phyloP scores from a whole-genome alignment of 257 asterid species.

The Solanum ossicruentum region DNA sequence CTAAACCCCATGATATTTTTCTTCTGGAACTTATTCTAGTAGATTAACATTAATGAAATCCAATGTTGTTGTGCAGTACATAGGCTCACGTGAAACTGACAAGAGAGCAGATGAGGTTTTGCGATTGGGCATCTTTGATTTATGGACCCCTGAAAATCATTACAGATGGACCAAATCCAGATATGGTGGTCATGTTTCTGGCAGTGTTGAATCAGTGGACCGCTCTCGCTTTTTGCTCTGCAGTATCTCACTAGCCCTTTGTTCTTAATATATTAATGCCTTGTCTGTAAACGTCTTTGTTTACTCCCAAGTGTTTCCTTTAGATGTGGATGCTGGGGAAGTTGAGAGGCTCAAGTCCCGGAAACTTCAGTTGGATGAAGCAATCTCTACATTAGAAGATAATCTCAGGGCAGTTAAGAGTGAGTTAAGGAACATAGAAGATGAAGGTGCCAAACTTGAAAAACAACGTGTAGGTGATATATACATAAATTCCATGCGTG shows the following conservation, averaged over 20 bases:
- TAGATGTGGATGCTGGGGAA: conserved; percentile 71
- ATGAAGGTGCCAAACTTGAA: conserved; percentile 55
- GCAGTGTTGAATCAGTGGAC: conserved; percentile 50
- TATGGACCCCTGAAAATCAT: conserved; percentile 95
- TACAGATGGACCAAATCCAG: conserved; percentile 74
- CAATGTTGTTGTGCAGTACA: conserved; percentile 33
- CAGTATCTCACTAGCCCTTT: conserved; percentile 32
- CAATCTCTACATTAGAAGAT: conserved; percentile 20
- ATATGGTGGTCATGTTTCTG: conserved; percentile 73
- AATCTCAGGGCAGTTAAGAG: conserved; percentile 37
- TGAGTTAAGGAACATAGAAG: conserved; percentile 46
- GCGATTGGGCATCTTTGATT: conserved; percentile 50
- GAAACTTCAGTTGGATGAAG: conserved; percentile 30
- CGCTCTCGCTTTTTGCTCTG: conserved; percentile 54
- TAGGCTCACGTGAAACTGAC: conserved; percentile 77
- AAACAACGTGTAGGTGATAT: conserved; percentile 49
- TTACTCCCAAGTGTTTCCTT: neutral
- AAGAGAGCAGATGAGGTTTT: conserved; percentile 60
- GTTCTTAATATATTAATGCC: neutral
- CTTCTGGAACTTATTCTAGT: neutral
- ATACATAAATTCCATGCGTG: neutral
- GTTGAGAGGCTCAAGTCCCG: conserved; percentile 32
- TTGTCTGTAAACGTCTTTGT: neutral
- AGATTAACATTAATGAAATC: neutral
- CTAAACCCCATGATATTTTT: neutral